phyloP scores from a whole-genome alignment of 805 yeast genomes.

The Debaryomyces maramus region DNA sequence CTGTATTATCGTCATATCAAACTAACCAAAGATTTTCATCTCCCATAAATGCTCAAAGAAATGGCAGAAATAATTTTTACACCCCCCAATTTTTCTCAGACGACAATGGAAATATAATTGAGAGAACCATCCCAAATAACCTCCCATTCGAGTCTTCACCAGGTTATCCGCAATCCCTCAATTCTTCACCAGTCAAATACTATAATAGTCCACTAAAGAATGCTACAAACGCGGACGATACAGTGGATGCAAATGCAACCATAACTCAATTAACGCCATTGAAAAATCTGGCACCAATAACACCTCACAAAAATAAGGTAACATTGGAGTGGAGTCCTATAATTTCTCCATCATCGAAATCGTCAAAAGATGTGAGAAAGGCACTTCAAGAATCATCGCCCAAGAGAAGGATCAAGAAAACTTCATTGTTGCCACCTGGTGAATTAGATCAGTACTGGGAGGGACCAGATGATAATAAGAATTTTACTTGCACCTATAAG shows the following conservation, averaged over 20 bases:
- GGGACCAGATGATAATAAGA: constrained; percentile 73
- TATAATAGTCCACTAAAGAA: constrained; percentile 21
- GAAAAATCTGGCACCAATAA: constrained; percentile 31
- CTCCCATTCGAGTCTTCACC: constrained; percentile 22
- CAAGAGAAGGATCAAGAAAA: constrained; percentile 49
- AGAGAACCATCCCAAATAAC: constrained; percentile 1
- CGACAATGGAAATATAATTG: constrained; percentile 6
- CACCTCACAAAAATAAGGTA: constrained; percentile 35
- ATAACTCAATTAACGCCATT: constrained; percentile 42
- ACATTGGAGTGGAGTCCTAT: constrained; percentile 47
- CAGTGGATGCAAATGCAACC: constrained; percentile 41
- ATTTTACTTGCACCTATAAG: constrained; percentile 72
- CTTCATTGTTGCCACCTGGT: constrained; percentile 83
- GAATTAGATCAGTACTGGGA: constrained; percentile 79
- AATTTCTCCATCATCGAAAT: constrained; percentile 36
- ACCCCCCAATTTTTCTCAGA: constrained; percentile 44
- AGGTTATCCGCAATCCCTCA: constrained; percentile 16
- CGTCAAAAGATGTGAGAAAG: constrained; percentile 20
- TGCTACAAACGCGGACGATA: constrained; percentile 24
- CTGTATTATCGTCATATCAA: constrained; percentile 6
- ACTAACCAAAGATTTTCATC: constrained; percentile 16
- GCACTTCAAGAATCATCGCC: constrained; percentile 49
- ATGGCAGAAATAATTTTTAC: constrained; percentile 27
- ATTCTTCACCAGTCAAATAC: constrained; percentile 34
- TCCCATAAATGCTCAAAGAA: constrained; percentile 25